These are phyloP conservation scores for Hypoxylon sp. DNA, from an alignment of 2,329 filamentous ascomycete species.

Conservation along the genomic window DNA sequence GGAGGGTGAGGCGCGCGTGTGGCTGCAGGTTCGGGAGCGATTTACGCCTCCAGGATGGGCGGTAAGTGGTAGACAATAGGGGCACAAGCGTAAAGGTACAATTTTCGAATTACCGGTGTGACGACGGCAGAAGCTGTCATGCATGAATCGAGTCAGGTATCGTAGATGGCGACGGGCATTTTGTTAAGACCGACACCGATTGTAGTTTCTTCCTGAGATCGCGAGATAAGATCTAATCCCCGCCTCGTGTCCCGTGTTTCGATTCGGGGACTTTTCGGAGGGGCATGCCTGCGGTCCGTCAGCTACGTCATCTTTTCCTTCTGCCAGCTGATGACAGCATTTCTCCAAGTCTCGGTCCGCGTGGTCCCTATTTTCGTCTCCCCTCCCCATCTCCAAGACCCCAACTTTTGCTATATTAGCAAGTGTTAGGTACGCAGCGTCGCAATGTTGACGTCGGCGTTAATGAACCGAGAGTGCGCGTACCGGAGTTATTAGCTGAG, in stretches of 20 bases:
- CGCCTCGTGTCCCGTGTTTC: background rate
- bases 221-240: conserved; percentile 3
- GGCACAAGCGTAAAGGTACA: background rate
- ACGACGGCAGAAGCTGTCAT: background rate
- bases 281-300: conserved; percentile 17
- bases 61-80: background rate
- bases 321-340: conserved; percentile 7
- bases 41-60: background rate
- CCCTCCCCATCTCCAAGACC: conserved; percentile 18
- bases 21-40: conserved; percentile 3
- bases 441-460: conserved; percentile 16
- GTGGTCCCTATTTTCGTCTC: conserved; percentile 22
- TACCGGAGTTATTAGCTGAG: conserved; percentile 39
- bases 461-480: conserved; percentile 14
- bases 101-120: conserved; percentile 8
- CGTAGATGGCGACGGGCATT: conserved; percentile 12
- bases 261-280: conserved; percentile 23
- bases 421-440: conserved; percentile 1
- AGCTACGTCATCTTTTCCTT: conserved; percentile 22
- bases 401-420: conserved; percentile 22
- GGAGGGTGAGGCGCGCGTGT: background rate
- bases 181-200: conserved; percentile 24
- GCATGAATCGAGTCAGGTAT: conserved; percentile 4
- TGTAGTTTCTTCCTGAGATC: conserved; percentile 1
- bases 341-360: conserved; percentile 33